phyloP scores from a whole-genome alignment of 495 filamentous ascomycete genomes.

The Podospora pseudocomata region DNA sequence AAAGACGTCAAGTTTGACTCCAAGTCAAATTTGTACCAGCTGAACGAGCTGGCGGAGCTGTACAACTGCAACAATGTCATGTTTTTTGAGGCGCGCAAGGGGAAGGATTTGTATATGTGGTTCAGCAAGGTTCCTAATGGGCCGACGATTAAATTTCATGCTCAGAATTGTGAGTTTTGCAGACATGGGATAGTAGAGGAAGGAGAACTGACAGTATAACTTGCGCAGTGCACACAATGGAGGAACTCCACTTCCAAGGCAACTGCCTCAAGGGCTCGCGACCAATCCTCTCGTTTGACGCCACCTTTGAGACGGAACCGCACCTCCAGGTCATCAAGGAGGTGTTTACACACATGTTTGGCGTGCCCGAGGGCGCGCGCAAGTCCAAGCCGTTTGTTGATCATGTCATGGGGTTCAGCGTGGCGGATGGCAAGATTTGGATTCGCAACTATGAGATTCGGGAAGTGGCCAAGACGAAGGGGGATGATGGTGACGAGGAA shows the following conservation, averaged over 20 bases:
- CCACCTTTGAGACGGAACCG: conserved; percentile 71
- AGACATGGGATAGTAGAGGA: not conserved
- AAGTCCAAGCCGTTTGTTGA: conserved; percentile 95
- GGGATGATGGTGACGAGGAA: conserved; percentile 34
- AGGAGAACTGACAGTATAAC: not conserved
- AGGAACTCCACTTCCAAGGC: conserved; percentile 91
- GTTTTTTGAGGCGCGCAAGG: conserved; percentile 95
- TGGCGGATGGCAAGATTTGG: conserved; percentile 96
- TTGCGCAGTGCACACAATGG: conserved; percentile 78
- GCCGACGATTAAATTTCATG: conserved; percentile 82
- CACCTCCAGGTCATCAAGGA: conserved; percentile 75
- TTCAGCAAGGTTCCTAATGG: conserved; percentile 92
- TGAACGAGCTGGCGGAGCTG: conserved; percentile 94
- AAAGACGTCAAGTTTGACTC: conserved; percentile 97
- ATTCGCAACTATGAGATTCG: conserved; percentile 89
- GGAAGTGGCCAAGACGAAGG: conserved; percentile 66
- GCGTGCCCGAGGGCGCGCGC: conserved; percentile 80
- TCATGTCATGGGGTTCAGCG: conserved; percentile 87
- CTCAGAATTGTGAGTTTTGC: conserved; percentile 55
- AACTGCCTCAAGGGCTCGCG: conserved; percentile 94
- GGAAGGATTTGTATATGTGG: conserved; percentile 92
- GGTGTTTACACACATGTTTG: conserved; percentile 86
- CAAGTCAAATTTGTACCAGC: conserved; percentile 86
- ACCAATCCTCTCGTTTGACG: conserved; percentile 93
- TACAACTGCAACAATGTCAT: conserved; percentile 99